Evolutionary conservation across 2,329 filamentous ascomycete species (phyloP).

Genomic region (Thyridium curvatum): DNA sequence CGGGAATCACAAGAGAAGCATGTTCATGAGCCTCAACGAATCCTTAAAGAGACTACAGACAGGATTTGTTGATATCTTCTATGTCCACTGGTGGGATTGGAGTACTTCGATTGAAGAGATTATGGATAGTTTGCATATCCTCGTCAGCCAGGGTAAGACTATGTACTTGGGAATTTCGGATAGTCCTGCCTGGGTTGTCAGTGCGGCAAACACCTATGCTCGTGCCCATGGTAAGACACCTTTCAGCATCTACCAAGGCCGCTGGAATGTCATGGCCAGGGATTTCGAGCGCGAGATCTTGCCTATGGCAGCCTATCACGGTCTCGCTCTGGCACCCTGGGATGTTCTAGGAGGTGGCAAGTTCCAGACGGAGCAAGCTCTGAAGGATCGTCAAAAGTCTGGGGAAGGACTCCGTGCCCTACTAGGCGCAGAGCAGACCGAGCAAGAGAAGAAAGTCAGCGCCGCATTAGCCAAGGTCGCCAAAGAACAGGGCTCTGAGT

Average conservation of each 20-base stretch:
- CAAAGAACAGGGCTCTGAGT: conserved; percentile 43
- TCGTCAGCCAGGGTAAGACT: neutral
- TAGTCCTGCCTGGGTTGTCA: conserved; percentile 63
- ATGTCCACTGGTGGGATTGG: too few relatives aligned
- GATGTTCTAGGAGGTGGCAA: too few relatives aligned
- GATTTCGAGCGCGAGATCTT: conserved; percentile 15
- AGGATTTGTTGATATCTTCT: conserved; percentile 60
- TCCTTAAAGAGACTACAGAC: conserved; percentile 58
- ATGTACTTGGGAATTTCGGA: conserved; percentile 63
- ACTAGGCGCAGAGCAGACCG: too few relatives aligned
- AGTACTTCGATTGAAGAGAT: too few relatives aligned
- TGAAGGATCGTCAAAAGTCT: too few relatives aligned
- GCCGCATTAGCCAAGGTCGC: conserved; percentile 55
- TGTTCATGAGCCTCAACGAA: conserved; percentile 47
- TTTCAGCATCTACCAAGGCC: conserved; percentile 65
- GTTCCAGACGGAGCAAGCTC: too few relatives aligned
- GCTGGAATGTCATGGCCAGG: conserved; percentile 42
- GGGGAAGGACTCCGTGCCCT: too few relatives aligned
- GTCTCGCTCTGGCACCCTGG: too few relatives aligned
- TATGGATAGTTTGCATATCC: too few relatives aligned
- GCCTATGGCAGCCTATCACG: conserved; percentile 7
- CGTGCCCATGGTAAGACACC: conserved; percentile 62
- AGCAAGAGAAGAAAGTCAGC: conserved; percentile 43
- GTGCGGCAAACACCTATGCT: conserved; percentile 34
- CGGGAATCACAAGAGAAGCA: conserved; percentile 57